Evolutionary conservation across 495 filamentous ascomycete genomes (phyloP).

Genomic region (Hyaloscypha hepaticicola): DNA sequence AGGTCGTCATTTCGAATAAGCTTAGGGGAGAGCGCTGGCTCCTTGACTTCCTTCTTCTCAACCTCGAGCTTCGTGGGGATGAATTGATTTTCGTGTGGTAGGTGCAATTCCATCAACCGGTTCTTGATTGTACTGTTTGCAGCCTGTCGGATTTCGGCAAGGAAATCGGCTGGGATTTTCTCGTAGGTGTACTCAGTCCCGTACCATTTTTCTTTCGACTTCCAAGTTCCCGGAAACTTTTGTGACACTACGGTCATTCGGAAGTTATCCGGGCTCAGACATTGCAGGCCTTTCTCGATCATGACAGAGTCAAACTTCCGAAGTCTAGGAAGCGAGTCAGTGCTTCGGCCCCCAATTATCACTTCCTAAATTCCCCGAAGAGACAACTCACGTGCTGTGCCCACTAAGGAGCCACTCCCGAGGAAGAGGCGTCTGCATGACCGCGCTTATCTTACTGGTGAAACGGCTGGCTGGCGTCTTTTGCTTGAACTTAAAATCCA

Average conservation of each 20-base stretch:
- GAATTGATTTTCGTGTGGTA: constrained; percentile 94
- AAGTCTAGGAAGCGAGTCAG: constrained; percentile 39
- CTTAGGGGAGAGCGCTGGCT: constrained; percentile 71
- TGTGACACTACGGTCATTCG: constrained; percentile 77
- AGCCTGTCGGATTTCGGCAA: constrained; percentile 66
- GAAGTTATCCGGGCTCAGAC: constrained; percentile 87
- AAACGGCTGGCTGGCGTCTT: constrained; percentile 88
- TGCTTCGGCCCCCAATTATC: constrained; percentile 28
- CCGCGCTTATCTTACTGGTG: constrained; percentile 73
- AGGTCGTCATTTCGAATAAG: constrained; percentile 85
- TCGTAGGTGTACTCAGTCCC: constrained; percentile 90
- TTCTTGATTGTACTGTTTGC: constrained; percentile 52
- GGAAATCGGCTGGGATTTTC: constrained; percentile 74
- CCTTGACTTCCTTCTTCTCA: constrained; percentile 82
- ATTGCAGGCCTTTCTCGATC: constrained; percentile 73
- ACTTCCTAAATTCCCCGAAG: background rate
- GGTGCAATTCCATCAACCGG: constrained; percentile 70
- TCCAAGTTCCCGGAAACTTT: constrained; percentile 79
- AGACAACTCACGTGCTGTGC: constrained; percentile 41
- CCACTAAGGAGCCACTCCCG: constrained; percentile 85
- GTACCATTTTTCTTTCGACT: constrained; percentile 94
- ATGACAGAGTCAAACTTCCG: constrained; percentile 73
- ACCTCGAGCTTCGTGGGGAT: constrained; percentile 93
- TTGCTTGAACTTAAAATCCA: constrained; percentile 92
- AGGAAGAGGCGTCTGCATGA: constrained; percentile 89